These are phyloP conservation scores for Trichoderma parareesei DNA, from an alignment of 495 filamentous ascomycete genomes.

Conservation along the genomic window DNA sequence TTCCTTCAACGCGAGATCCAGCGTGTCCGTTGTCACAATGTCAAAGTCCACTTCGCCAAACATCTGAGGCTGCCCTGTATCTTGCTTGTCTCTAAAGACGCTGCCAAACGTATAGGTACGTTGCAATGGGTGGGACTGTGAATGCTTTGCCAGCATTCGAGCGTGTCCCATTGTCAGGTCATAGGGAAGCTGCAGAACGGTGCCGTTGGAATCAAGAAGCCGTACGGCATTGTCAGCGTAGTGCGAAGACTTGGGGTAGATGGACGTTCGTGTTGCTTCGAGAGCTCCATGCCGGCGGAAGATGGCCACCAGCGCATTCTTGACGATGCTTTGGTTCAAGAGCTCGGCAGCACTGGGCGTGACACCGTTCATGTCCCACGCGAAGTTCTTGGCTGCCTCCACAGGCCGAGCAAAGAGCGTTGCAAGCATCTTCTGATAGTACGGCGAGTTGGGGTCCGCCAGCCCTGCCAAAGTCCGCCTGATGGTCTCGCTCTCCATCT, in stretches of 20 bases:
- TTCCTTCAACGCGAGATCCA: slow-evolving; percentile 84
- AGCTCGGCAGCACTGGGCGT: slow-evolving; percentile 49
- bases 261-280: slow-evolving; percentile 59
- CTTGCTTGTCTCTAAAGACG: slow-evolving; percentile 71
- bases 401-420: slow-evolving; percentile 66
- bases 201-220: slow-evolving; percentile 74
- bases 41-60: slow-evolving; percentile 93
- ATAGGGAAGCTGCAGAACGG: slow-evolving; percentile 80
- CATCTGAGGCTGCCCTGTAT: slow-evolving; percentile 69
- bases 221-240: slow-evolving; percentile 62
- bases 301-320: slow-evolving; percentile 64
- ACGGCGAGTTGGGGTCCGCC: slow-evolving; percentile 73
- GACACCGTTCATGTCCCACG: slow-evolving; percentile 68
- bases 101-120: slow-evolving; percentile 84
- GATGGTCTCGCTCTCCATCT: slow-evolving; percentile 88
- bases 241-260: slow-evolving; percentile 75
- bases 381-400: slow-evolving; percentile 71
- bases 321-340: slow-evolving; percentile 64
- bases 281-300: slow-evolving; percentile 92
- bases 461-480: slow-evolving; percentile 71
- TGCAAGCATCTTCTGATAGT: slow-evolving; percentile 81
- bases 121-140: slow-evolving; percentile 47
- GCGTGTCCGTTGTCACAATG: slow-evolving; percentile 68
- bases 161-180: slow-evolving; percentile 89
- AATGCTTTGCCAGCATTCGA: slow-evolving; percentile 66